phyloP scores from a whole-genome alignment of 1,284 basidiomycete species.

The Ceratobasidium sp. region DNA sequence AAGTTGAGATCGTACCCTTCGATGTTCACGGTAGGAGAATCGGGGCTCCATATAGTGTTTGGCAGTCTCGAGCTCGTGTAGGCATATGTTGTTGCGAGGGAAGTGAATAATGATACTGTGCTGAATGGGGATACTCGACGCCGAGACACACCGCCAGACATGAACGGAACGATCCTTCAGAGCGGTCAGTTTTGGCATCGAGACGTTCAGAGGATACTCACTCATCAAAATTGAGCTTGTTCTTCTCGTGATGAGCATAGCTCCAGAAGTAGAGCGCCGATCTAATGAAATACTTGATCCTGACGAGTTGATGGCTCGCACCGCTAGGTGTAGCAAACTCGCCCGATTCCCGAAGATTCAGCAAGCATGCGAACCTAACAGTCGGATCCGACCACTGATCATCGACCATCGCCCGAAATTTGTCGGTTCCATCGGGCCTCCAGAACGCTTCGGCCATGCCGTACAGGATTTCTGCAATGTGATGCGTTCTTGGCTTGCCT shows the following conservation, averaged over 20 bases:
- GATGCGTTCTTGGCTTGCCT: no score
- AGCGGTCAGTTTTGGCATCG: no score
- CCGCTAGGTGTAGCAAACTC: constrained; percentile 15
- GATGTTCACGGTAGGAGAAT: background rate
- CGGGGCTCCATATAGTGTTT: background rate
- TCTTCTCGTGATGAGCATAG: background rate
- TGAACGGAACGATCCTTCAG: background rate
- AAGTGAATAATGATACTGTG: background rate
- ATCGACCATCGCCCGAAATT: background rate
- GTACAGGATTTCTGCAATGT: background rate
- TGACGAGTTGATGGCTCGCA: background rate
- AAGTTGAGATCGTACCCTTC: background rate
- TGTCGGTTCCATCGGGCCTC: background rate
- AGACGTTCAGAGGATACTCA: background rate
- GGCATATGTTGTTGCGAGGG: background rate
- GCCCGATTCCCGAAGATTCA: constrained; percentile 8
- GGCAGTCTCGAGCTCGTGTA: background rate
- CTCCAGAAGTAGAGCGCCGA: background rate
- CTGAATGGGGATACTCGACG: constrained; percentile 1
- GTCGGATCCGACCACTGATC: constrained; percentile 20
- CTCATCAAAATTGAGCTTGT: background rate
- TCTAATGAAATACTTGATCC: constrained; percentile 23
- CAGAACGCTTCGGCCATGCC: background rate
- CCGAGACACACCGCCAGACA: background rate
- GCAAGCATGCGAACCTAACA: background rate